Base-by-base conservation (phyloP, 768 basidiomycete species). In the Kockovaella imperatae region DNA sequence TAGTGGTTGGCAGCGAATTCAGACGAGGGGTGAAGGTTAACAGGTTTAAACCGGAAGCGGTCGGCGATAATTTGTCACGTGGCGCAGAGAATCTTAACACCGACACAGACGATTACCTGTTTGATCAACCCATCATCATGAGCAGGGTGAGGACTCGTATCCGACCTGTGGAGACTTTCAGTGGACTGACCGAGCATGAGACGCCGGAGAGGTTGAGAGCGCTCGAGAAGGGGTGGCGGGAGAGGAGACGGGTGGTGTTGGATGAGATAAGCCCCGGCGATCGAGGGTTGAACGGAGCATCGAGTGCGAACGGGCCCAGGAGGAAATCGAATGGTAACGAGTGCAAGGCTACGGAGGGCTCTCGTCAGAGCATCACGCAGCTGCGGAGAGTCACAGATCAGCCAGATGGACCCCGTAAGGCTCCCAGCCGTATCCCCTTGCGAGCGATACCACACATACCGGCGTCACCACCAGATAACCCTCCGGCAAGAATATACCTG, bases 151-250 rank as follows among this genome's bases (percentile, higher is more conserved):
- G n/a, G n/a, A n/a, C n/a, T n/a, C n/a, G n/a, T n/a, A n/a, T n/a
- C n/a, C n/a, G n/a, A n/a, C n/a, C n/a, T n/a, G n/a, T n/a, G n/a
- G n/a, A n/a, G n/a, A n/a, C n/a, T n/a, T n/a, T n/a, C n/a, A n/a
- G n/a, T n/a, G n/a, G n/a, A n/a, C n/a, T n/a, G n/a, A n/a, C n/a
- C n/a, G n/a, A n/a, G n/a, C n/a, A n/a, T 0, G 52, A 53, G n/a
- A 65, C 63, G 6, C 63, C 63, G 15, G 30, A 42, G 13, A 45
- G 44, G 35, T 50, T 66, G 15, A 32, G 57, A 32, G 45, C 52
- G 24, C 47, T 62, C 10, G 64, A 66, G 38, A 26, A 25, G 5
- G 61, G 58, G 31, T 66, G 64, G 64, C 49, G 59, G 35, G 53
- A 49, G 20, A 39, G 35, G 23, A 35, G 62, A 14, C 28, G 46